Evolutionary conservation across 2,329 filamentous ascomycete genomes (phyloP).

Genomic region (Colletotrichum aenigma): DNA sequence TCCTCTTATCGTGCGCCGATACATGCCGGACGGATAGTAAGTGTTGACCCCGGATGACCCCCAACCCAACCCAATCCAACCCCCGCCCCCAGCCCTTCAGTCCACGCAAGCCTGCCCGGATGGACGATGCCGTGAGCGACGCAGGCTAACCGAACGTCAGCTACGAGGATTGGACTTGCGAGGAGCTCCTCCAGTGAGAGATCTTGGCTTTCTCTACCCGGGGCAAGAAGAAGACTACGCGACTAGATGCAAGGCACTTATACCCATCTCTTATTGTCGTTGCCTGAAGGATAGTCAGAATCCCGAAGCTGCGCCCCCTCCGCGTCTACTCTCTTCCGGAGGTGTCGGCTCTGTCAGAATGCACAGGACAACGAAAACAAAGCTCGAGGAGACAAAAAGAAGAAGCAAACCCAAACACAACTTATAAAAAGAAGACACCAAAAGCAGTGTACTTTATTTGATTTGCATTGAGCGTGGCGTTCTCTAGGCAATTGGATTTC

Average conservation of each 20-base stretch:
- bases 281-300: slow-evolving; percentile 12
- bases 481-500: slow-evolving; percentile 15
- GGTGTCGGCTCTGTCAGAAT: not conserved
- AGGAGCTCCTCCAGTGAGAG: slow-evolving; percentile 76
- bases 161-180: slow-evolving; percentile 99
- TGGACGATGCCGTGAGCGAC: slow-evolving; percentile 21
- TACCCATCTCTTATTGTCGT: slow-evolving; percentile 18
- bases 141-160: slow-evolving; percentile 43
- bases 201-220: not conserved
- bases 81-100: not conserved
- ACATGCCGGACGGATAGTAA: slow-evolving; percentile 95
- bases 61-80: not conserved
- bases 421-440: not conserved
- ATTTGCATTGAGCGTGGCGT: slow-evolving; percentile 20
- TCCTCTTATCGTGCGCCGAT: slow-evolving; percentile 90
- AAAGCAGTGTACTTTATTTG: slow-evolving; percentile 11
- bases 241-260: slow-evolving; percentile 20
- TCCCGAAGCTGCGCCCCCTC: not conserved
- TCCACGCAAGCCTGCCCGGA: not conserved
- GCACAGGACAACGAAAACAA: not conserved
- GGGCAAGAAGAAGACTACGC: not conserved
- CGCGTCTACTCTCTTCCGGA: not conserved
- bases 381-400: not conserved
- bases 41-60: slow-evolving; percentile 37
- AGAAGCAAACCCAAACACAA: not conserved